These are phyloP conservation scores for Casaregolazyma suthepensis DNA, from an alignment of 1,139 yeast species.

Conservation along the genomic window DNA sequence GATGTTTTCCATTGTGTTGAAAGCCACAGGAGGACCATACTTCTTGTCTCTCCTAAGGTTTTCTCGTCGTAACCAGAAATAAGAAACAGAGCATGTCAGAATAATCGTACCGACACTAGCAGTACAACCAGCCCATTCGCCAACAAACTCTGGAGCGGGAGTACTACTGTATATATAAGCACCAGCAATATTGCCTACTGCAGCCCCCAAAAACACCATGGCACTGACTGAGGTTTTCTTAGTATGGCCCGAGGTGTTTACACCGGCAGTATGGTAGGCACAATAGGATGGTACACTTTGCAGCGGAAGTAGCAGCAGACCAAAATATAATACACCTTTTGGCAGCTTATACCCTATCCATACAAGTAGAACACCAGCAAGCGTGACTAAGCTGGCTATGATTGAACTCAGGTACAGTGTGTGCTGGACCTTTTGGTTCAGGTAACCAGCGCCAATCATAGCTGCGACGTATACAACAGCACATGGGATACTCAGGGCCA, in stretches of 20 bases:
- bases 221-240: constrained; percentile 42
- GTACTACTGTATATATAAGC: constrained; percentile 45
- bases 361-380: constrained; percentile 25
- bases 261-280: background rate
- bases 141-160: constrained; percentile 45
- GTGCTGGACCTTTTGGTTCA: constrained; percentile 18
- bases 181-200: constrained; percentile 52
- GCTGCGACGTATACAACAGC: constrained; percentile 24
- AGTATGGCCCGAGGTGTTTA: constrained; percentile 51
- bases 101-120: constrained; percentile 36
- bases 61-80: constrained; percentile 24
- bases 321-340: constrained; percentile 30
- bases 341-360: constrained; percentile 19
- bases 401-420: constrained; percentile 16
- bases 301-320: constrained; percentile 42
- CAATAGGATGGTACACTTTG: constrained; percentile 29
- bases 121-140: constrained; percentile 36
- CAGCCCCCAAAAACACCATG: constrained; percentile 44
- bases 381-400: constrained; percentile 21
- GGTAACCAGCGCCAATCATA: constrained; percentile 17
- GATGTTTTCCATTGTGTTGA: constrained; percentile 48
- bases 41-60: constrained; percentile 25
- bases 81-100: background rate
- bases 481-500: constrained; percentile 24
- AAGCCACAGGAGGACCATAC: constrained; percentile 13